A percentile compares a stretch with the other conserved stretches of the same genome.
Conservation (phyloP, 106 monocot species). For the Narthecium ossifragum region DNA sequence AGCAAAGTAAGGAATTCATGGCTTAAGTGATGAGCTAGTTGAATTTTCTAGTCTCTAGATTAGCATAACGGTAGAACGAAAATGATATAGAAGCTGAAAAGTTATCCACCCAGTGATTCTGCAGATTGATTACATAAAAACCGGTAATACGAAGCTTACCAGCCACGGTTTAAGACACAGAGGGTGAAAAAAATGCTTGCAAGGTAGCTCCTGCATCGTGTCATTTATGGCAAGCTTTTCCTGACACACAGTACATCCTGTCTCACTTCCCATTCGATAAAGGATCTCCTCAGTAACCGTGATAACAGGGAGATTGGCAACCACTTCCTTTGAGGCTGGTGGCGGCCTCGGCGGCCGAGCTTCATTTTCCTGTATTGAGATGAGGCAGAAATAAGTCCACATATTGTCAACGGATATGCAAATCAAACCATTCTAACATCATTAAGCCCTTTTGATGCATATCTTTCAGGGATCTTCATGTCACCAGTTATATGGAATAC, state of each 20-base stretch:
- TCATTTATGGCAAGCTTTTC: conserved; percentile 77
- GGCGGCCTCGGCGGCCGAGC: conserved; percentile 61
- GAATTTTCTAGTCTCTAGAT: too few species aligned
- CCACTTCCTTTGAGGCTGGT: conserved; percentile 91
- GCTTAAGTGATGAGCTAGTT: too few species aligned
- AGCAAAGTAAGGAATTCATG: too few species aligned
- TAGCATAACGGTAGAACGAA: too few species aligned
- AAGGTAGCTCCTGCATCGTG: conserved; percentile 96
- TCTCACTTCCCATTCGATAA: conserved; percentile 62
- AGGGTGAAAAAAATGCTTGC: conserved; percentile 97
- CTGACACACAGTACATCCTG: conserved; percentile 85
- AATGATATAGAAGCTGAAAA: too few species aligned
- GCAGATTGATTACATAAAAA: background rate
- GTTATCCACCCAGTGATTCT: too few species aligned
- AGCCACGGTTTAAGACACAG: conserved; percentile 96
- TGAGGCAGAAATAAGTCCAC: background rate
- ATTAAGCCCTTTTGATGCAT: too few species aligned
- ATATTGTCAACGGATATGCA: too few species aligned
- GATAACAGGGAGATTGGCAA: conserved; percentile 78
- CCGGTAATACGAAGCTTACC: conserved; percentile 30
- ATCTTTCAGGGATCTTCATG: too few species aligned
- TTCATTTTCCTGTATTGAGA: conserved; percentile 56
- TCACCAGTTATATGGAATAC: too few species aligned
- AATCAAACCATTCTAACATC: too few species aligned
- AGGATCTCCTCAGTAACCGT: conserved; percentile 67